Evolutionary conservation across 805 yeast genomes (phyloP), one percentile per base, ranked within the genome.

Genomic region (Yarrowia sp.): DNA sequence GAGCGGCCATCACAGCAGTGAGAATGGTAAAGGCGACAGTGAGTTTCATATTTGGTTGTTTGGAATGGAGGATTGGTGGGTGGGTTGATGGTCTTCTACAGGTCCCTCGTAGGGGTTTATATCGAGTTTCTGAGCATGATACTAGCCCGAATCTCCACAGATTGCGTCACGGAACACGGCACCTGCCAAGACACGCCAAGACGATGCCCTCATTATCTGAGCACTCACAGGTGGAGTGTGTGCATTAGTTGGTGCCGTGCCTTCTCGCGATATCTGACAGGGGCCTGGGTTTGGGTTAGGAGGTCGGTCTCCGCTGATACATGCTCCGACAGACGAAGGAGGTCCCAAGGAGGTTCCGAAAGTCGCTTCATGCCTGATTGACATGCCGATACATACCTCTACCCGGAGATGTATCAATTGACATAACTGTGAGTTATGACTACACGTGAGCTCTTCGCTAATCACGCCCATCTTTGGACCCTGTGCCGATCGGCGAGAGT

Each of bases 221-320:
- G 9, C 16, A 35, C 63, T 3, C 8, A 22, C 46, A 41, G 48
- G 63, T 56, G 63, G 63, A 56, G 63, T 56, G 46, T 22, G 48
- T 56, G 63, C 63, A 56, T 26, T 56, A 56, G 48, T 42, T 56
- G 36, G 63, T 42, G 63, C 63, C 63, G 63, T 56, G 63, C 63
- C 46, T 41, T 42, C 38, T 56, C 40, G 8, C 35, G 58, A 53
- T 53, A 41, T 22, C 46, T 41, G 61, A 55, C 48, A 56, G 63
- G 48, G 48, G 63, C n/a, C 12, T 26, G 63, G 63, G 63, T 55
- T 55, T 55, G 48, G 63, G 63, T 22, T 53, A 26, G 53, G 40
- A 49, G 3, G 8, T 53, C 36, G 45, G 59, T 8, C 3, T 22
- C 59, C 59, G 59, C 11, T 53, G 32, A 7, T 8, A 32, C 55